Base-by-base conservation (phyloP, 176 grass and related monocot species). In the Juncus inflexus region DNA sequence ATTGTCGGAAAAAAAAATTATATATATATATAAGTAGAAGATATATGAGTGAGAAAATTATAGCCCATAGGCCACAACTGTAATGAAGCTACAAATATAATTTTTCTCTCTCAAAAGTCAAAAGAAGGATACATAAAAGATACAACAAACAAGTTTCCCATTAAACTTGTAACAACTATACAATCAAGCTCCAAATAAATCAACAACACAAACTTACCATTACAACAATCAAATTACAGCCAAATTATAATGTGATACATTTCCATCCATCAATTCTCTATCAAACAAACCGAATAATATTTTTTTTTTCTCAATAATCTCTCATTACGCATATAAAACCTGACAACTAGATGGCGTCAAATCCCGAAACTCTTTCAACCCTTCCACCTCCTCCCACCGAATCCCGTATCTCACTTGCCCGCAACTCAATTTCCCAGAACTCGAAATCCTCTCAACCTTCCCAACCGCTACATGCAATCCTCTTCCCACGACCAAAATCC, bases 321-420 rank as follows among this genome's bases (percentile, higher is more conserved):
- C 43, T 6, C 9, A 47, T 55, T 74, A 99, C 37, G 85, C 94
- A 82, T 92, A 80, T 65, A 99, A 58, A 78, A 99, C 80, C 68
- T 86, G 94, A 43, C 81, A 73, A 64, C 83, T 99, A 39, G 94
- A 99, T 51, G 88, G 94, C 15, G 88, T 92, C 6, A 92, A 76
- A 10, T 92, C 80, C 0, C 60, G 35, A 58, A 92, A 90, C 28
- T 84, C 85, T 57, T 53, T 76, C 0, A 78, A 80, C 36, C 61
- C 83, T 49, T 92, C 83, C 1, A 92, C 82, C 67, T 92, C 88
- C 65, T 89, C 80, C 94, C 94, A 90, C 40, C 40, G 37, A 77
- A 90, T 70, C 41, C 64, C 57, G 45, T 86, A 90, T 39, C n/a
- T 75, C 13, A 69, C 35, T 62, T 77, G 47, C 79, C 40, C 39